Evolutionary conservation across 345 rosid species (phyloP).

Genomic region (Eutrema heterophyllum): DNA sequence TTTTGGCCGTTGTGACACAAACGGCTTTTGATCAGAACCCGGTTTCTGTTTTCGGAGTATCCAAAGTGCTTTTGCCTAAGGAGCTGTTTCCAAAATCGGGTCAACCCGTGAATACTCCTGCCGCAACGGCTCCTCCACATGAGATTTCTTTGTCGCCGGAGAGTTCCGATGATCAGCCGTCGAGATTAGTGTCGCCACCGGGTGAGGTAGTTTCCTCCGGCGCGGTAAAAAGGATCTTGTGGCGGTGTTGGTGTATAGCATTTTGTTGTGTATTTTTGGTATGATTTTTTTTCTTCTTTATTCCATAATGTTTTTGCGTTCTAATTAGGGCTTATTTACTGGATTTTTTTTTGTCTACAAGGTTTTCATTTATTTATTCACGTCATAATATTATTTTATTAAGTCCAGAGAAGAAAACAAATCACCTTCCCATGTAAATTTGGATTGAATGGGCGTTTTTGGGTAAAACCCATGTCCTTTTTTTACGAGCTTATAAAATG

Average conservation of each 20-base stretch:
- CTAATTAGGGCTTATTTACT: slow-evolving; percentile 10
- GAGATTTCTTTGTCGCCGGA: slow-evolving; percentile 44
- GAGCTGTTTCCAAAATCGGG: slow-evolving; percentile 39
- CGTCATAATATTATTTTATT: slow-evolving; percentile 11
- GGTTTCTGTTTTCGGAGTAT: slow-evolving; percentile 80
- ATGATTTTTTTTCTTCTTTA: slow-evolving; percentile 29
- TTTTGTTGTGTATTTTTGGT: slow-evolving; percentile 42
- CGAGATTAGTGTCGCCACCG: slow-evolving; percentile 53
- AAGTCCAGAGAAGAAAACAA: background rate
- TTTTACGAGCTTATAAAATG: background rate
- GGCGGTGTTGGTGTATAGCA: slow-evolving; percentile 48
- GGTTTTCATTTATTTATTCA: slow-evolving; percentile 13
- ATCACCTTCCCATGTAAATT: slow-evolving; percentile 15
- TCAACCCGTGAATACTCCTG: slow-evolving; percentile 32
- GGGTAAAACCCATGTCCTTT: slow-evolving; percentile 17
- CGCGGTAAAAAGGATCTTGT: slow-evolving; percentile 18
- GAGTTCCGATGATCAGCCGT: slow-evolving; percentile 25
- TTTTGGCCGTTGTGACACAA: slow-evolving; percentile 78
- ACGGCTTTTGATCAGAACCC: slow-evolving; percentile 89
- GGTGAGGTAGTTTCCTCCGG: slow-evolving; percentile 38
- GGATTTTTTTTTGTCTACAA: background rate
- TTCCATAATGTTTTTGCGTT: slow-evolving; percentile 6
- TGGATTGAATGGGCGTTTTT: slow-evolving; percentile 13
- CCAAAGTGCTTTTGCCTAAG: slow-evolving; percentile 73
- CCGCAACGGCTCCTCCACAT: slow-evolving; percentile 43